Evolutionary conservation across 305 asterid species (phyloP).

Genomic region (Fraxinus baroniana): DNA sequence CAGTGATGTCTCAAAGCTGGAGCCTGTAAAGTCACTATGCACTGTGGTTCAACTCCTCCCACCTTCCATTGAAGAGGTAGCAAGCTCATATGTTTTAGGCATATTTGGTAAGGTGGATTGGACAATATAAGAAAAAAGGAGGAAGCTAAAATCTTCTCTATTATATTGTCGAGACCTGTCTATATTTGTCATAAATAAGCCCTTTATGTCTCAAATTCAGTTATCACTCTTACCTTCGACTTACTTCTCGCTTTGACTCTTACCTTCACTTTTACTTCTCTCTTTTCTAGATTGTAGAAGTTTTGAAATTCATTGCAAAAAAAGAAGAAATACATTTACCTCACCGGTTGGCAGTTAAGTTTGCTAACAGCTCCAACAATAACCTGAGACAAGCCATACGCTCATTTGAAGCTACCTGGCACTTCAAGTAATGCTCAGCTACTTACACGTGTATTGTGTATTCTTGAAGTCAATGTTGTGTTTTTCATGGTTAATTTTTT

Average conservation of each 20-base stretch:
- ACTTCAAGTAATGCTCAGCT: conserved; percentile 43
- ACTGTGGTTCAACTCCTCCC: conserved; percentile 60
- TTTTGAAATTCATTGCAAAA: conserved; percentile 65
- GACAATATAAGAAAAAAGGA: neutral
- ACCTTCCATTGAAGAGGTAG: conserved; percentile 80
- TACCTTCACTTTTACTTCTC: conserved; percentile 5
- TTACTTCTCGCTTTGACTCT: neutral
- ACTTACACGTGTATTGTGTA: neutral
- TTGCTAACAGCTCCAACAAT: conserved; percentile 69
- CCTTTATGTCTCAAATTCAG: neutral
- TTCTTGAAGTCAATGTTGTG: neutral
- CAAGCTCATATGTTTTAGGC: conserved; percentile 3
- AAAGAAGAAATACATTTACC: conserved; percentile 61
- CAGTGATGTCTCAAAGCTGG: conserved; percentile 66
- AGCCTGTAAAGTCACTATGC: conserved; percentile 60
- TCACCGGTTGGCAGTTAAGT: conserved; percentile 47
- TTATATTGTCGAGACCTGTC: neutral
- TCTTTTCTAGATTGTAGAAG: conserved; percentile 57
- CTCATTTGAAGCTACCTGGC: conserved; percentile 90
- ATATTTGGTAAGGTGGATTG: neutral
- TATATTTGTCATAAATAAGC: neutral
- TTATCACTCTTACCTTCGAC: neutral
- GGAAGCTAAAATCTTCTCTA: neutral
- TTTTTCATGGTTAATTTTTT: conserved; percentile 10
- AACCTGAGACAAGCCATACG: conserved; percentile 86